phyloP scores from a whole-genome alignment of 805 yeast species.

The Metschnikowia corniflorae region DNA sequence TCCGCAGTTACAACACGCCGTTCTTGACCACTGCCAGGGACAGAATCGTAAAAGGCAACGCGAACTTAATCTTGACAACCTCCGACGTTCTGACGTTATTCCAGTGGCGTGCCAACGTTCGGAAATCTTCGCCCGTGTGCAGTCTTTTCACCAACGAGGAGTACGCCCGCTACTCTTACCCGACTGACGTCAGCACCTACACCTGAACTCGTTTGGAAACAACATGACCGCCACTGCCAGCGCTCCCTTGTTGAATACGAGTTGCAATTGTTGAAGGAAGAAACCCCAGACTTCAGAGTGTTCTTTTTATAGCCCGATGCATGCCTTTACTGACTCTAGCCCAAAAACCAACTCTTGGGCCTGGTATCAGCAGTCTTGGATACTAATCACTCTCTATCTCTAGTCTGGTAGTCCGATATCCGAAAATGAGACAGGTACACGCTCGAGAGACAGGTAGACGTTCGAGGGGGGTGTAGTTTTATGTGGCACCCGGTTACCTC shows the following conservation, averaged over 20 bases:
- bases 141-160: constrained; percentile 65
- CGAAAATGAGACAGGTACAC: too few relatives aligned
- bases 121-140: constrained; percentile 67
- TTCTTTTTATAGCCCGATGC: too few relatives aligned
- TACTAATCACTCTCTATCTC: too few relatives aligned
- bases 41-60: constrained; percentile 56
- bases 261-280: constrained; percentile 45
- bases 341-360: constrained; percentile 36
- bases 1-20: constrained; percentile 28
- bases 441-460: too few relatives aligned
- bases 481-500: too few relatives aligned
- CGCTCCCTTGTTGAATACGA: constrained; percentile 48
- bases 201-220: constrained; percentile 62
- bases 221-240: constrained; percentile 58
- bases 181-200: constrained; percentile 54
- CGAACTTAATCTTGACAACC: constrained; percentile 45
- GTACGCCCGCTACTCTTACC: constrained; percentile 59
- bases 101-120: constrained; percentile 66
- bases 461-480: too few relatives aligned
- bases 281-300: constrained; percentile 44
- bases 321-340: constrained; percentile 62
- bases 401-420: too few relatives aligned
- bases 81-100: constrained; percentile 53
- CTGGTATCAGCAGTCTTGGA: too few relatives aligned
- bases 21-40: constrained; percentile 52